Percentiles rank a stretch among this genome's conserved stretches.
Evolutionary conservation across 176 grass and related monocot species (phyloP).

Genomic region (Rhynchospora breviuscula): DNA sequence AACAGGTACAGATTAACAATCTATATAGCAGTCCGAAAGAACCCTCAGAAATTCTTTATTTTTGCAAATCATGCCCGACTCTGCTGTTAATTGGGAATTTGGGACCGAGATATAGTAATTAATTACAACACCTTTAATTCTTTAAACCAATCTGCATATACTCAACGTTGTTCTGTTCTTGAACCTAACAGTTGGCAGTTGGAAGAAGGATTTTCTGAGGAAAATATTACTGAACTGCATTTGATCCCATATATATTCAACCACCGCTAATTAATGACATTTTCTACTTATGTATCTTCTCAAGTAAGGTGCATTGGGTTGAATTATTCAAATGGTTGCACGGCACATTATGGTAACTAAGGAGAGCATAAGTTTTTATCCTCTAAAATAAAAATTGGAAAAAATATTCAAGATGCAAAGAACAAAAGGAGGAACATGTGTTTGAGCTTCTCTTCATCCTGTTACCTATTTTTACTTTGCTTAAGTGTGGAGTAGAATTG

Average conservation of each 20-base stretch:
- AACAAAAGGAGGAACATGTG: background rate
- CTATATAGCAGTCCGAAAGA: background rate
- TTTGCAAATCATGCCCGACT: background rate
- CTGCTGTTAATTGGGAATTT: background rate
- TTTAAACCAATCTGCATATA: background rate
- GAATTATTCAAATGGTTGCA: background rate
- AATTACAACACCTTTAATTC: background rate
- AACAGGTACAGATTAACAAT: slow-evolving; percentile 36
- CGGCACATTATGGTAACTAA: background rate
- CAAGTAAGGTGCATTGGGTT: background rate
- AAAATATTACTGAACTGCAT: background rate
- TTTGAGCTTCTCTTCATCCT: background rate
- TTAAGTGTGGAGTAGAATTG: background rate
- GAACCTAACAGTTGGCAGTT: background rate
- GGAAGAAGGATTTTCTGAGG: background rate
- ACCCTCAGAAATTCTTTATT: background rate
- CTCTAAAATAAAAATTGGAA: background rate
- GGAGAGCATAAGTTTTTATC: background rate
- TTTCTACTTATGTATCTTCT: background rate
- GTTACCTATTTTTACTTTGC: background rate
- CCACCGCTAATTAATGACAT: background rate
- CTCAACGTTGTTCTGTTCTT: background rate
- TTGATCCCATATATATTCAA: background rate
- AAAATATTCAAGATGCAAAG: background rate
- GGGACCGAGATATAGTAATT: background rate